Conservation (phyloP, 2,329 filamentous ascomycete species). For the Fusarium praegraminearum region DNA sequence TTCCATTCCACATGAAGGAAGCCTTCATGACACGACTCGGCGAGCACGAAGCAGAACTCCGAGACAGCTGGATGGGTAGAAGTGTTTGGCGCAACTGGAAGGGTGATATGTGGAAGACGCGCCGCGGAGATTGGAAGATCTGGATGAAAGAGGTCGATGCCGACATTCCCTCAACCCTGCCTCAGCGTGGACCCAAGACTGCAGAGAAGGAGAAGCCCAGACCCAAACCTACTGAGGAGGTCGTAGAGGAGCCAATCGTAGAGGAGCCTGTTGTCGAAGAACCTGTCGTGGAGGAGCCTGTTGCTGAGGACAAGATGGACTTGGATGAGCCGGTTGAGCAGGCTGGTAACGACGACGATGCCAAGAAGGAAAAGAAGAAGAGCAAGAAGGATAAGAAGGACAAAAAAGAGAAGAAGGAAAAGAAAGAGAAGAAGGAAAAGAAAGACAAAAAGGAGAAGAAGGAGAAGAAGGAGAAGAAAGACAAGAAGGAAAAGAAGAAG, state of each 20-base stretch:
- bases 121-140: constrained; percentile 65
- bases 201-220: constrained; percentile 16
- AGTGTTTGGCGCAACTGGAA: constrained; percentile 70
- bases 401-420: constrained; percentile 10
- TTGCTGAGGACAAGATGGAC: constrained; percentile 22
- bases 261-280: constrained; percentile 9
- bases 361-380: constrained; percentile 4
- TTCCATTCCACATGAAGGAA: constrained; percentile 71
- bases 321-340: constrained; percentile 19
- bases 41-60: constrained; percentile 61
- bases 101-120: constrained; percentile 68
- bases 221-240: neutral
- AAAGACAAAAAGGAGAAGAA: constrained; percentile 14
- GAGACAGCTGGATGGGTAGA: constrained; percentile 66
- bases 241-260: constrained; percentile 6
- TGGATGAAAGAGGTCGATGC: constrained; percentile 65
- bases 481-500: constrained; percentile 29
- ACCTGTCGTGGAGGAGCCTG: neutral
- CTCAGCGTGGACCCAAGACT: constrained; percentile 29
- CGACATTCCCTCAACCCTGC: constrained; percentile 35
- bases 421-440: constrained; percentile 12
- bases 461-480: constrained; percentile 13
- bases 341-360: constrained; percentile 9
- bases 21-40: constrained; percentile 63
- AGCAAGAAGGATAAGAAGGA: constrained; percentile 2